Percentiles rank a stretch among this genome's conserved stretches.
phyloP scores from a whole-genome alignment of 2,329 filamentous ascomycete genomes.

The Myriosclerotinia duriaeana region DNA sequence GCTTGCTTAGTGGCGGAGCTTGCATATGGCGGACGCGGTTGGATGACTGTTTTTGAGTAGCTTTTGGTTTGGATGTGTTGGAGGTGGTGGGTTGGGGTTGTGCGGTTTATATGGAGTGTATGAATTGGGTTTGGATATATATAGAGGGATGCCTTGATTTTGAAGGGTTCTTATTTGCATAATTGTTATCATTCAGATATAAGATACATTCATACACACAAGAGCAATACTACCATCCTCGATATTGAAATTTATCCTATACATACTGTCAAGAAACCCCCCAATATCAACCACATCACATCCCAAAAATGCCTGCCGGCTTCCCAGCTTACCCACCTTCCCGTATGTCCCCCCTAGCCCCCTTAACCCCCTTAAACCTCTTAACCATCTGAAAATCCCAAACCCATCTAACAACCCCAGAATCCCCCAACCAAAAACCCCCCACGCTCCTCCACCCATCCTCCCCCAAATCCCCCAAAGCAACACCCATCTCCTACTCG shows the following conservation, averaged over 20 bases:
- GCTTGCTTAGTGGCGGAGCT: not conserved
- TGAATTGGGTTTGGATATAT: not conserved
- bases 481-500: constrained; percentile 18
- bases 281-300: not conserved
- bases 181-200: not conserved
- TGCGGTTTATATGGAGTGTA: not conserved
- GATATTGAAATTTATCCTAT: not conserved
- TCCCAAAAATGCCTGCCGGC: constrained; percentile 16
- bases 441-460: constrained; percentile 33
- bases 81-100: not conserved
- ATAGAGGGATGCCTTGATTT: constrained; percentile 4
- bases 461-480: constrained; percentile 30
- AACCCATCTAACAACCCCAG: constrained; percentile 24
- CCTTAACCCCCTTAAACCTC: too few relatives aligned
- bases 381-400: not conserved
- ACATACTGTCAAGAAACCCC: not conserved
- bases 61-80: not conserved
- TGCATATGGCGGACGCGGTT: not conserved
- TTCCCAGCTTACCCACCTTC: constrained; percentile 27
- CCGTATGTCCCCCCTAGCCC: not conserved
- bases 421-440: constrained; percentile 31
- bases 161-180: not conserved
- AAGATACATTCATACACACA: not conserved
- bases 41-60: constrained; percentile 8
- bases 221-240: not conserved